These are phyloP conservation scores for Plasmodium knowlesi DNA, from an alignment of 169 alveolate species.

Conservation along the genomic window DNA sequence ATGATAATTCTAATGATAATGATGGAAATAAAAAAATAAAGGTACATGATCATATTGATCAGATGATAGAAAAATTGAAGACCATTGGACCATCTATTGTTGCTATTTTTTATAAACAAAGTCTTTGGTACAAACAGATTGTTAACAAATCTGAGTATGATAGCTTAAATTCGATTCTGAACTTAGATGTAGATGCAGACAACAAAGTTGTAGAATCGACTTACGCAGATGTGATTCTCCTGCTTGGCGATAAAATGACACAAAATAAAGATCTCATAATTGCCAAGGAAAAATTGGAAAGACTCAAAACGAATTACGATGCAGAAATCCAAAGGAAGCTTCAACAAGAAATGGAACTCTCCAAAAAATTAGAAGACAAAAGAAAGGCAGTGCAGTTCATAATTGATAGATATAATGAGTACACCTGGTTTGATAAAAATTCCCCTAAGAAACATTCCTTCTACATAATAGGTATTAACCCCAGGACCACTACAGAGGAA, in stretches of 20 bases:
- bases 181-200: constrained; percentile 46
- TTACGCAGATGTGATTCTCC: constrained; percentile 30
- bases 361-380: constrained; percentile 70
- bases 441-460: constrained; percentile 78
- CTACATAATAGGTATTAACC: constrained; percentile 81
- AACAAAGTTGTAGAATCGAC: constrained; percentile 23
- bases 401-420: constrained; percentile 78
- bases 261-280: constrained; percentile 40
- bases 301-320: constrained; percentile 69
- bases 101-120: constrained; percentile 47
- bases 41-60: constrained; percentile 37
- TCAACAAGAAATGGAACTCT: constrained; percentile 80
- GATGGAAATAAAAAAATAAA: not conserved
- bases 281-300: constrained; percentile 74
- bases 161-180: constrained; percentile 61
- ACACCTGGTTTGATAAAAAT: constrained; percentile 73
- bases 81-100: constrained; percentile 36
- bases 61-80: constrained; percentile 47
- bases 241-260: constrained; percentile 59
- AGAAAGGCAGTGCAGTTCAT: constrained; percentile 80
- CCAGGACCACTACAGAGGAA: constrained; percentile 74
- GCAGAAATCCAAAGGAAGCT: constrained; percentile 78
- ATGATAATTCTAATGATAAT: not conserved
- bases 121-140: constrained; percentile 54
- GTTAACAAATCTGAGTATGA: constrained; percentile 73